Conservation (phyloP, 2,329 filamentous ascomycete species). For the Thelonectria discophora region DNA sequence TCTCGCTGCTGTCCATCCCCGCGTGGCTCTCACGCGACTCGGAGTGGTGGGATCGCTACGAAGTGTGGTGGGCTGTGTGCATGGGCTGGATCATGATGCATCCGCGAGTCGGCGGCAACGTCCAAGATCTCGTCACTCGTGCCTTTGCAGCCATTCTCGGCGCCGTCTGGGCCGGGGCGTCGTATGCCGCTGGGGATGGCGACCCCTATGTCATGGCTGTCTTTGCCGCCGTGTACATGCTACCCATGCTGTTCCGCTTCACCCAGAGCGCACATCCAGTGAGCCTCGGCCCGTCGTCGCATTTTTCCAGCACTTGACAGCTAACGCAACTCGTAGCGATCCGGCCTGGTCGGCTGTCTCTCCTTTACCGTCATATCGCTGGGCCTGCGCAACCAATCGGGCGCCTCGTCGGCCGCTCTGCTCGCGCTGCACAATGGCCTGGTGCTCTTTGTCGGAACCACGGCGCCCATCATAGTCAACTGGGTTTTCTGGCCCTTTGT, state of each 20-base stretch:
- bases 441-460: slow-evolving; percentile 62
- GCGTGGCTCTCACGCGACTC: slow-evolving; percentile 58
- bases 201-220: slow-evolving; percentile 64
- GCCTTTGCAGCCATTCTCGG: slow-evolving; percentile 60
- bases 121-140: slow-evolving; percentile 65
- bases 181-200: slow-evolving; percentile 59
- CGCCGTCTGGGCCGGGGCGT: slow-evolving; percentile 63
- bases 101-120: slow-evolving; percentile 63
- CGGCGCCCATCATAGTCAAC: slow-evolving; percentile 63
- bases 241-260: slow-evolving; percentile 67
- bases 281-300: slow-evolving; percentile 27
- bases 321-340: slow-evolving; percentile 51
- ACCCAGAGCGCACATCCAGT: slow-evolving; percentile 64
- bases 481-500: slow-evolving; percentile 71
- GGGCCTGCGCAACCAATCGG: slow-evolving; percentile 47
- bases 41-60: slow-evolving; percentile 64
- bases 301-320: neutral
- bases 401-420: slow-evolving; percentile 46
- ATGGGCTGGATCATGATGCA: slow-evolving; percentile 65
- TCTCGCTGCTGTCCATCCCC: slow-evolving; percentile 61
- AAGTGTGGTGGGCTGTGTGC: slow-evolving; percentile 67
- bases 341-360: slow-evolving; percentile 66
- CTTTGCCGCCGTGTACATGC: slow-evolving; percentile 65
- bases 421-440: slow-evolving; percentile 59
- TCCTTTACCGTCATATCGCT: slow-evolving; percentile 65